Percentiles rank a stretch among this genome's conserved stretches.
Evolutionary conservation across 2,329 filamentous ascomycete species (phyloP).

Genomic region (Alternaria brassicicola): DNA sequence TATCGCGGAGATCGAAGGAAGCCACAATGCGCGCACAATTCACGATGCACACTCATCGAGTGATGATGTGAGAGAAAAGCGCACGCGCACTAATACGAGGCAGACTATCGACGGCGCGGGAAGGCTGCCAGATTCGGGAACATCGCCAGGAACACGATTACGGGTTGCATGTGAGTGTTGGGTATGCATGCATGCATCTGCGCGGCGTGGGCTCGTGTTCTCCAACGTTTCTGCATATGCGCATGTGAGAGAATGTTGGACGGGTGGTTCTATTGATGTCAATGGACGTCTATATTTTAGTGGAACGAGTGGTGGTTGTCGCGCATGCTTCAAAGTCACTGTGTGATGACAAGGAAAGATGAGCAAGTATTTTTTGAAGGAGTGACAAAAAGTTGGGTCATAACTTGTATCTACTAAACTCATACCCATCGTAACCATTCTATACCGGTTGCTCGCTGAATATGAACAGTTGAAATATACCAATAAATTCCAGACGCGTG

Average conservation of each 20-base stretch:
- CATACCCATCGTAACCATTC: slow-evolving; percentile 43
- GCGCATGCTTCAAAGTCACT: background rate
- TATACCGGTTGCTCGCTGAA: slow-evolving; percentile 14
- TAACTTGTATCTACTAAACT: slow-evolving; percentile 68
- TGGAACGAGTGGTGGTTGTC: background rate
- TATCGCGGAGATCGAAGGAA: background rate
- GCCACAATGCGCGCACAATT: background rate
- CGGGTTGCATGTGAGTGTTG: slow-evolving; percentile 3
- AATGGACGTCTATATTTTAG: background rate
- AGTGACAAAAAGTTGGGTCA: slow-evolving; percentile 1
- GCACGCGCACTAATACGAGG: slow-evolving; percentile 6
- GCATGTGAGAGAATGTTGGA: background rate
- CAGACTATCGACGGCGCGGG: slow-evolving; percentile 13
- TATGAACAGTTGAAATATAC: slow-evolving; percentile 18
- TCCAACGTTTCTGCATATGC: background rate
- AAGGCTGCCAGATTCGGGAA: slow-evolving; percentile 2
- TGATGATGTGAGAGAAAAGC: background rate
- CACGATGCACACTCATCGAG: background rate
- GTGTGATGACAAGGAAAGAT: background rate
- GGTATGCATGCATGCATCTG: slow-evolving; percentile 4
- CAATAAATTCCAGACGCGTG: slow-evolving; percentile 8
- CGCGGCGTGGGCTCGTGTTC: background rate
- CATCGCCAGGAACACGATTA: slow-evolving; percentile 1
- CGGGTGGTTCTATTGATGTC: background rate
- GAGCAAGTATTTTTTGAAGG: background rate